A percentile compares a stretch with the other conserved stretches of the same genome.
These are phyloP conservation scores for Vaccinium corymbosum DNA, from an alignment of 148 eudicot genomes.

Conservation along the genomic window DNA sequence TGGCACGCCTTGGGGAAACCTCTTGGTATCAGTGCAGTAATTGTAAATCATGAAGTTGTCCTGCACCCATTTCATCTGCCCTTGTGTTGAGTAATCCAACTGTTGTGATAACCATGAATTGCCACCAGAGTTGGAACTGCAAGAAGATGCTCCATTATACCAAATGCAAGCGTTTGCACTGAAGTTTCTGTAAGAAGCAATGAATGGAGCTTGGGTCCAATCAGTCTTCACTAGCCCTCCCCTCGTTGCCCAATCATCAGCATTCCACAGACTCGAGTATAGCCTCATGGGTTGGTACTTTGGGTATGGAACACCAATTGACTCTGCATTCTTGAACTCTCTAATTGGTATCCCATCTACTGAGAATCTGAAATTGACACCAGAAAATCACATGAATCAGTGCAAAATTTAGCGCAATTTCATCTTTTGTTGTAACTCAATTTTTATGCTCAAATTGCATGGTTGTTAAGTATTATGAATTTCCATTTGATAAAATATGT, in stretches of 20 bases:
- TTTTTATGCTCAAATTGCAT: no score
- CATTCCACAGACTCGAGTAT: not conserved
- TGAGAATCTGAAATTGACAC: not conserved
- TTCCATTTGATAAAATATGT: no score
- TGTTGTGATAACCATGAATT: not conserved
- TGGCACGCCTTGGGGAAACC: not conserved
- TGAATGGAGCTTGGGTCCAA: not conserved
- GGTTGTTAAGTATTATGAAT: no score
- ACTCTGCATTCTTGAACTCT: not conserved
- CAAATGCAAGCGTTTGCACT: not conserved
- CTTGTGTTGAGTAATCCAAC: not conserved
- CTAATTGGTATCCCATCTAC: not conserved
- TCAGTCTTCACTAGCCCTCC: not conserved
- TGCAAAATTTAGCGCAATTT: not conserved
- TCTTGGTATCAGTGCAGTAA: conserved; percentile 8
- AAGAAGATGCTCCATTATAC: not conserved
- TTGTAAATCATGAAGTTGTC: not conserved
- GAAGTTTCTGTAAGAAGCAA: not conserved
- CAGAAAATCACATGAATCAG: not conserved
- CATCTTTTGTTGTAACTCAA: not conserved
- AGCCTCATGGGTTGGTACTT: not conserved
- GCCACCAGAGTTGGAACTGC: not conserved
- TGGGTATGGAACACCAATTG: not conserved
- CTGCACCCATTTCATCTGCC: conserved; percentile 3
- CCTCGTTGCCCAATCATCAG: not conserved